These are phyloP conservation scores for Skeletonema tropicum DNA, from an alignment of 108 stramenopile species.

Conservation along the genomic window DNA sequence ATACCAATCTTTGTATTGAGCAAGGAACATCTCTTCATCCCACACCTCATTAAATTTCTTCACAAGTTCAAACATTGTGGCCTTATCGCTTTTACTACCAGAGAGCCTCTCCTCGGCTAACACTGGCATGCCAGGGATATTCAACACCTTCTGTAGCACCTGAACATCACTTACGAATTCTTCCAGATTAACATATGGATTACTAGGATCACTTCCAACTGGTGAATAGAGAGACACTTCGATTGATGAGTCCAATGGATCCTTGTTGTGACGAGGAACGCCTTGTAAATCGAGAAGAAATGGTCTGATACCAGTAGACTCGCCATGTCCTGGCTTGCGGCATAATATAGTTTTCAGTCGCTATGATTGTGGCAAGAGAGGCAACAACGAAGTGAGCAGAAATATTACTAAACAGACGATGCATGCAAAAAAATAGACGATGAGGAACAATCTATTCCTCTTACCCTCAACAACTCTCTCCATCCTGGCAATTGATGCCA, in stretches of 20 bases:
- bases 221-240: conserved; percentile 45
- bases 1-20: conserved; percentile 78
- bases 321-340: conserved; percentile 64
- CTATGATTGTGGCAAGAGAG: conserved; percentile 13
- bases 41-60: conserved; percentile 55
- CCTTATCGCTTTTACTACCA: conserved; percentile 25
- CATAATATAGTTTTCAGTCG: conserved; percentile 73
- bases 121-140: conserved; percentile 31
- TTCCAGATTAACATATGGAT: conserved; percentile 22
- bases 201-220: background rate
- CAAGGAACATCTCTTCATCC: conserved; percentile 69
- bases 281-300: conserved; percentile 83
- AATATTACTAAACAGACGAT: no score
- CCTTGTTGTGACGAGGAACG: conserved; percentile 69
- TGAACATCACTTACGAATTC: conserved; percentile 29
- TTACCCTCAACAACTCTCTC: conserved; percentile 72
- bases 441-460: conserved; percentile 12
- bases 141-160: conserved; percentile 28
- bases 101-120: conserved; percentile 29
- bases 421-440: no score
- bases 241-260: conserved; percentile 38
- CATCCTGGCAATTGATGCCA: conserved; percentile 51
- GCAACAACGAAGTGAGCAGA: background rate
- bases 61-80: conserved; percentile 29
- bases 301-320: conserved; percentile 86